Evolutionary conservation across 768 basidiomycete genomes (phyloP).

Genomic region (Flagelloscypha sp.): DNA sequence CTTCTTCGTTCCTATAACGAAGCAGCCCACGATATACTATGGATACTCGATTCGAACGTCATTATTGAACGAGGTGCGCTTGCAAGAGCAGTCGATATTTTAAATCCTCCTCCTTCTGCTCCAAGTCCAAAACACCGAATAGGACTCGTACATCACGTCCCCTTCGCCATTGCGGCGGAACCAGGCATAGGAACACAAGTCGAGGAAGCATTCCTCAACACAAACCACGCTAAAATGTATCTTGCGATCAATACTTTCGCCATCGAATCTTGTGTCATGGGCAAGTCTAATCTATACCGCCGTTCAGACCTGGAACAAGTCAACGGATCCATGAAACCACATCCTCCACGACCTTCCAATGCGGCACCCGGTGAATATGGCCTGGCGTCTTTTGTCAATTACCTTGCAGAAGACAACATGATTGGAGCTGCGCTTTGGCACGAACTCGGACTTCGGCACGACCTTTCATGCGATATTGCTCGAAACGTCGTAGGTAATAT

Average conservation of each 20-base stretch:
- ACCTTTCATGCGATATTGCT: constrained; percentile 85
- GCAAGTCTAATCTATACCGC: constrained; percentile 92
- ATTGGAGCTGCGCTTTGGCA: constrained; percentile 91
- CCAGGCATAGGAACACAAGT: constrained; percentile 68
- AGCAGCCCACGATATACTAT: constrained; percentile 84
- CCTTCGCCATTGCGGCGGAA: constrained; percentile 73
- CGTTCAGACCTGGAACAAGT: constrained; percentile 79
- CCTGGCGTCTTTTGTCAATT: constrained; percentile 75
- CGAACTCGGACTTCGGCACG: constrained; percentile 80
- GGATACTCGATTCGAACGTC: constrained; percentile 97
- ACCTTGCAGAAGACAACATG: constrained; percentile 97
- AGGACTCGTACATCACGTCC: constrained; percentile 92
- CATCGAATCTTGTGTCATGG: constrained; percentile 91
- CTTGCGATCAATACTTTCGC: constrained; percentile 86
- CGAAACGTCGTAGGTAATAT: constrained; percentile 86
- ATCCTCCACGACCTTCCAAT: constrained; percentile 18
- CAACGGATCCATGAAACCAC: constrained; percentile 54
- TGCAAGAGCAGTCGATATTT: constrained; percentile 74
- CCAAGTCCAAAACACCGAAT: constrained; percentile 38
- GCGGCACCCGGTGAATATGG: constrained; percentile 34
- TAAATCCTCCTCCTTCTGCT: constrained; percentile 37
- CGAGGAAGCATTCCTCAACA: constrained; percentile 93
- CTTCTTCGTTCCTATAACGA: constrained; percentile 75
- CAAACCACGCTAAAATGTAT: constrained; percentile 98
- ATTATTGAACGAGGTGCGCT: constrained; percentile 71